Percentiles rank a stretch among this genome's conserved stretches.
Conservation (phyloP, 208 protist genomes). For the Porcisia deanei region DNA sequence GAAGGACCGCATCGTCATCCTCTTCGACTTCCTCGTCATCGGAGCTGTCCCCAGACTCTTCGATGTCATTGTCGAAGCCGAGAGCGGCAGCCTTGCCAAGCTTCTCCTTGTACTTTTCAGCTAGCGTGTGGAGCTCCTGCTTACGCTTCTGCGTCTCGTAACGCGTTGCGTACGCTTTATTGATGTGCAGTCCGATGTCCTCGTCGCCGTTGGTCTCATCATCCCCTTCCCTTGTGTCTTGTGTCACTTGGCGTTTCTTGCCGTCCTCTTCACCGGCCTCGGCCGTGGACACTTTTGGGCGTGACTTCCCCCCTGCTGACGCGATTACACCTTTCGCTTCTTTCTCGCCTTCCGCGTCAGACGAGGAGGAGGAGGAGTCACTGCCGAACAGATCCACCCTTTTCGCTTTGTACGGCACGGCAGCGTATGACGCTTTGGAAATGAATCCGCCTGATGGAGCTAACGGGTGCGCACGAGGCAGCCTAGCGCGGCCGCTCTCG, state of each 20-base stretch:
- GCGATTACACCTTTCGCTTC: not conserved
- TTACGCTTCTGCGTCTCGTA: conserved; percentile 91
- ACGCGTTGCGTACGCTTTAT: conserved; percentile 75
- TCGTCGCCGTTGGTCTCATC: conserved; percentile 12
- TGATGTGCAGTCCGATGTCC: conserved; percentile 54
- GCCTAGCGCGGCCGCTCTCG: conserved; percentile 45
- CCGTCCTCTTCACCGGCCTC: not conserved
- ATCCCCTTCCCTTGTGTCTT: conserved; percentile 6
- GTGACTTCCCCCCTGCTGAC: not conserved
- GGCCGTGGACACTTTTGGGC: not conserved
- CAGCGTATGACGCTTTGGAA: not conserved
- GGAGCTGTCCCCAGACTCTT: conserved; percentile 28
- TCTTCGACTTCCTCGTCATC: conserved; percentile 78
- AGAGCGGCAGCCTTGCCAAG: conserved; percentile 26
- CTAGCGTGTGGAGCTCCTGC: conserved; percentile 86
- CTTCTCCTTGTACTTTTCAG: conserved; percentile 79
- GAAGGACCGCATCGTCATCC: conserved; percentile 81
- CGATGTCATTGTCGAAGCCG: conserved; percentile 1
- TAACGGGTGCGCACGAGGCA: conserved; percentile 31
- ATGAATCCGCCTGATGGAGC: conserved; percentile 6
- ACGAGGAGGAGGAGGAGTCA: conserved; percentile 21
- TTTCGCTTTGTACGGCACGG: conserved; percentile 18
- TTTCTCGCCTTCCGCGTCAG: conserved; percentile 14
- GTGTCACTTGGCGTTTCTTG: not conserved
- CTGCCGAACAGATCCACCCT: conserved; percentile 41